Base-by-base conservation (phyloP, 2,329 filamentous ascomycete genomes). In the Aspergillaceae sp. region DNA sequence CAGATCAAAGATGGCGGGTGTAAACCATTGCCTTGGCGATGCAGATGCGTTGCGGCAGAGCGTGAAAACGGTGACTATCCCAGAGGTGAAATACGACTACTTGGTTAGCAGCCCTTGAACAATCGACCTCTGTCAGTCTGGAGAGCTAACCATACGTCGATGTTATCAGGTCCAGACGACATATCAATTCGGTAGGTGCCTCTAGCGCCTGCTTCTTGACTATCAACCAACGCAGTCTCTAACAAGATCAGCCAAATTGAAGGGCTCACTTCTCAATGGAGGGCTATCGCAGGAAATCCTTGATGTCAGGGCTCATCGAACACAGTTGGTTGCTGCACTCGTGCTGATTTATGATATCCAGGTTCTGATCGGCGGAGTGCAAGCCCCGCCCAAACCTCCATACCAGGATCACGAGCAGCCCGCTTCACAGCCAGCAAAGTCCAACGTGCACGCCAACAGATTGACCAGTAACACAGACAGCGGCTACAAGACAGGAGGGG, bases 61-160 rank as follows among this genome's bases (percentile, higher is more conserved):
- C 47, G 44, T 65, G 35, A 59, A 64, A 27, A 69, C 68, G 50
- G 70, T 85, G 41, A 76, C 72, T 47, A 76, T 87, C 45, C 68
- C 76, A 34, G 79, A 74, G 57, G 62, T 66, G 42, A 81, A 88
- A 58, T 79, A 87, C 64, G 74, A 82, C 42, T 64, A 63, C 42
- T 70, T 88, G 49, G 71, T 81, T 54, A 63, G 74, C 47, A 52
- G 56, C 45, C 30, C 26, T 36, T 33, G 10, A 38, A 27, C 28
- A n/a, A 30, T 11, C 11, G 44, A 26, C 11, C 29, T 40, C 11
- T 37, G 11, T 37, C 8, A 6, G 26, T 7, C 9, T 40, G 38
- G n/a, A 28, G 10, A 29, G 28, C 29, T 41, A 26, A 41, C 26
- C 8, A 37, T 6, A 9, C 35, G 35, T n/a, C 7, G 11, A 2